phyloP scores from a whole-genome alignment of 106 monocot species.

The Alisma plantagoaquatica region DNA sequence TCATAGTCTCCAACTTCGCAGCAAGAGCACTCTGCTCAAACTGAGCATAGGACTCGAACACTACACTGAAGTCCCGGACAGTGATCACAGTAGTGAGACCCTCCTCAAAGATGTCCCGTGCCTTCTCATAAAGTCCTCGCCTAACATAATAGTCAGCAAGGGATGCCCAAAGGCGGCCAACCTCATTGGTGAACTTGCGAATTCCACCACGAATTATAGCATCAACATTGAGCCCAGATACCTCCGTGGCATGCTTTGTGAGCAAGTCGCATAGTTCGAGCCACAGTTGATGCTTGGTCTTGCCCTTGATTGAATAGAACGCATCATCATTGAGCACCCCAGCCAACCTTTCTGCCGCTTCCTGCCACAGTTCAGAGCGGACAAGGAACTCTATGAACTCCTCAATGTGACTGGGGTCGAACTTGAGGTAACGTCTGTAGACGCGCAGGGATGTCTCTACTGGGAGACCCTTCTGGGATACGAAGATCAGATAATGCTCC shows the following conservation, averaged over 20 bases:
- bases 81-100: conserved; percentile 74
- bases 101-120: conserved; percentile 82
- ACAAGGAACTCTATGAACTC: conserved; percentile 88
- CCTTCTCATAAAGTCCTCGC: conserved; percentile 83
- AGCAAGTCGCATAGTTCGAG: conserved; percentile 83
- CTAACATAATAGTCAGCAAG: conserved; percentile 89
- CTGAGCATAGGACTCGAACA: conserved; percentile 83
- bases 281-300: conserved; percentile 89
- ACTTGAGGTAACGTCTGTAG: conserved; percentile 64
- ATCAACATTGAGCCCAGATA: conserved; percentile 86
- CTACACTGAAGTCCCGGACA: conserved; percentile 80
- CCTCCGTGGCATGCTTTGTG: conserved; percentile 73
- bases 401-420: conserved; percentile 92
- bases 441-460: conserved; percentile 79
- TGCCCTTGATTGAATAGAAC: conserved; percentile 79
- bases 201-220: conserved; percentile 92
- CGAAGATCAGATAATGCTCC: conserved; percentile 58
- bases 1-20: conserved; percentile 67
- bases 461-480: conserved; percentile 60
- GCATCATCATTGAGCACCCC: conserved; percentile 61
- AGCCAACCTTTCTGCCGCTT: conserved; percentile 74
- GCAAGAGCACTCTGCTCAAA: conserved; percentile 88
- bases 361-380: conserved; percentile 73
- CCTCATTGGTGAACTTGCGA: conserved; percentile 69
- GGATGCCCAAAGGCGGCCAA: conserved; percentile 88